phyloP scores from a whole-genome alignment of 192 early-diverging fungal species.

The Piromyces finnis region DNA sequence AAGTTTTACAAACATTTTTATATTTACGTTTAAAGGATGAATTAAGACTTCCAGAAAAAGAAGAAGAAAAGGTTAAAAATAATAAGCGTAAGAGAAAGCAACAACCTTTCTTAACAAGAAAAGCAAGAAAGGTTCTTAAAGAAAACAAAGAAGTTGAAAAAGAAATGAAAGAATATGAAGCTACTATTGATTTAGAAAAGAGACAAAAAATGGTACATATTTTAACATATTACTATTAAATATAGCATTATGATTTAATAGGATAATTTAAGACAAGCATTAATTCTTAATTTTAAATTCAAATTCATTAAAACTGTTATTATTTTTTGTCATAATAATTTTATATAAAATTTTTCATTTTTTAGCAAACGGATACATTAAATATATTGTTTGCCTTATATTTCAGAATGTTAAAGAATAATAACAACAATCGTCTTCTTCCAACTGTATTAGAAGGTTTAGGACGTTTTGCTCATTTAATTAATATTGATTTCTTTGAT shows the following conservation, averaged over 20 bases:
- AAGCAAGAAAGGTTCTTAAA: constrained; percentile 54
- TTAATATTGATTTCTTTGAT: constrained; percentile 88
- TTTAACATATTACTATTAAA: too few relatives aligned
- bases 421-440: constrained; percentile 47
- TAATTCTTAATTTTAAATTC: too few relatives aligned
- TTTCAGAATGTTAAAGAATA: constrained; percentile 84
- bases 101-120: constrained; percentile 14
- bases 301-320: too few relatives aligned
- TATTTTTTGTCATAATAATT: background rate
- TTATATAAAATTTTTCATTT: background rate
- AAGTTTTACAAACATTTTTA: constrained; percentile 57
- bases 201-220: constrained; percentile 40
- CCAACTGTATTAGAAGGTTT: constrained; percentile 65
- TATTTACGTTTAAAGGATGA: constrained; percentile 72
- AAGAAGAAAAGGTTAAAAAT: constrained; percentile 8
- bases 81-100: constrained; percentile 13
- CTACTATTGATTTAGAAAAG: constrained; percentile 65
- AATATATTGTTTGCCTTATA: constrained; percentile 88
- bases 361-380: constrained; percentile 78
- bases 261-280: too few relatives aligned
- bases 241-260: too few relatives aligned
- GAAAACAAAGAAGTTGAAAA: constrained; percentile 49
- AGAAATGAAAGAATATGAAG: constrained; percentile 82
- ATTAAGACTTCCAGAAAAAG: constrained; percentile 10
- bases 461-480: constrained; percentile 76